Percentiles rank a stretch among this genome's conserved stretches.
phyloP scores from a whole-genome alignment of 1,284 basidiomycete genomes.

The Trametes versicolor region DNA sequence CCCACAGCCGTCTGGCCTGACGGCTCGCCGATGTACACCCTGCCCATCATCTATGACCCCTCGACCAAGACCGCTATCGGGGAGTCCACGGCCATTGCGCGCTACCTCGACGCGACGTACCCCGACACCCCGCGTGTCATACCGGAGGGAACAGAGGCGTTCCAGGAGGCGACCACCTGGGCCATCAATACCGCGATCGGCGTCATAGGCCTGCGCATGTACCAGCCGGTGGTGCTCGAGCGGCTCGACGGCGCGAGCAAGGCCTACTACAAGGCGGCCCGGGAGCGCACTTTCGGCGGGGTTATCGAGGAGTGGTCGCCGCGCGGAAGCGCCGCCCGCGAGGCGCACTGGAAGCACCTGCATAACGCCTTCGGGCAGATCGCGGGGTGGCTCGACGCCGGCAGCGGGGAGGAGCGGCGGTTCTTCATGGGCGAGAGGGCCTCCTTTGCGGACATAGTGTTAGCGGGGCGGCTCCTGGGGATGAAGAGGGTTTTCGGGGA shows the following conservation, averaged over 20 bases:
- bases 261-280: constrained; percentile 31
- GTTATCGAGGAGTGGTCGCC: constrained; percentile 33
- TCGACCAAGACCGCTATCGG: constrained; percentile 46
- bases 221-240: constrained; percentile 16
- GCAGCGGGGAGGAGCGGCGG: constrained; percentile 18
- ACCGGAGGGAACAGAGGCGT: constrained; percentile 33
- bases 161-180: constrained; percentile 28
- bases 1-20: constrained; percentile 33
- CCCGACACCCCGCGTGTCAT: constrained; percentile 48
- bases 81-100: constrained; percentile 54
- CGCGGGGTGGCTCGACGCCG: constrained; percentile 27
- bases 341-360: constrained; percentile 26
- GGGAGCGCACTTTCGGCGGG: constrained; percentile 30
- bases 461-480: constrained; percentile 33
- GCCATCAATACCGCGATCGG: constrained; percentile 24
- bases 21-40: constrained; percentile 22
- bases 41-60: constrained; percentile 41
- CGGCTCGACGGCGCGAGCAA: constrained; percentile 26
- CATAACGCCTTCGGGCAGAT: constrained; percentile 31
- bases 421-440: constrained; percentile 33
- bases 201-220: constrained; percentile 9
- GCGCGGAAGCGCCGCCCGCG: constrained; percentile 11
- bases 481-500: constrained; percentile 30
- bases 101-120: constrained; percentile 57
- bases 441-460: constrained; percentile 32